Evolutionary conservation across 768 basidiomycete species (phyloP).

Genomic region (Podaxis pistillaris): DNA sequence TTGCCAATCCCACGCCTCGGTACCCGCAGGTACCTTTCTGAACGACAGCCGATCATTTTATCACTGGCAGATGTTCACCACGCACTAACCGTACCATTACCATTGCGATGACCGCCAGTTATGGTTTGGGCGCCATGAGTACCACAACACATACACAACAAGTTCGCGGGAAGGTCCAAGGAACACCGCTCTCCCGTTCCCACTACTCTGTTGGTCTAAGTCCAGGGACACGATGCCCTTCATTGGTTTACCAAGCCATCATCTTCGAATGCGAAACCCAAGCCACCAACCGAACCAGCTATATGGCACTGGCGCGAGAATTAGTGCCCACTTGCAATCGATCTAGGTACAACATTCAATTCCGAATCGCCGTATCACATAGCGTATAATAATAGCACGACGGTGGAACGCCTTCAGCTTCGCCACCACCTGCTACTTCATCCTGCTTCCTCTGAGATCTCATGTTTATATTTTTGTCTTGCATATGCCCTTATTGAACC

Average conservation of each 20-base stretch:
- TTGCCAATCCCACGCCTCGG: not conserved
- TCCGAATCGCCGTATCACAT: not conserved
- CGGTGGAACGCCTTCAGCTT: not conserved
- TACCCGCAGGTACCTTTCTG: not conserved
- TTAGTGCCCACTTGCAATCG: not conserved
- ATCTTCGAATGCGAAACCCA: not conserved
- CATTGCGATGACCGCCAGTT: not conserved
- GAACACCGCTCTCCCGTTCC: not conserved
- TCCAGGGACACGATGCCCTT: not conserved
- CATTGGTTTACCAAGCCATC: not conserved
- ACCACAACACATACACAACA: not conserved
- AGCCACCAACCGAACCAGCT: not conserved
- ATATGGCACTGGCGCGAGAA: not conserved
- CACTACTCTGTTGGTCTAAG: not conserved
- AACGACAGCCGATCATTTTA: too few relatives aligned
- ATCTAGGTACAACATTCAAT: not conserved
- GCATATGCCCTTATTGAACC: not conserved
- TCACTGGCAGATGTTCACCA: too few relatives aligned
- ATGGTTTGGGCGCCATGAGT: not conserved
- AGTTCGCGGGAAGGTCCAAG: not conserved
- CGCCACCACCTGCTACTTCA: not conserved
- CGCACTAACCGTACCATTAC: not conserved
- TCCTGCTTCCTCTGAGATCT: not conserved
- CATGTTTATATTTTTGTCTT: not conserved
- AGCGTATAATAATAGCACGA: not conserved